Base-by-base conservation (phyloP, 2,329 filamentous ascomycete genomes). In the Cladosporium sp. region DNA sequence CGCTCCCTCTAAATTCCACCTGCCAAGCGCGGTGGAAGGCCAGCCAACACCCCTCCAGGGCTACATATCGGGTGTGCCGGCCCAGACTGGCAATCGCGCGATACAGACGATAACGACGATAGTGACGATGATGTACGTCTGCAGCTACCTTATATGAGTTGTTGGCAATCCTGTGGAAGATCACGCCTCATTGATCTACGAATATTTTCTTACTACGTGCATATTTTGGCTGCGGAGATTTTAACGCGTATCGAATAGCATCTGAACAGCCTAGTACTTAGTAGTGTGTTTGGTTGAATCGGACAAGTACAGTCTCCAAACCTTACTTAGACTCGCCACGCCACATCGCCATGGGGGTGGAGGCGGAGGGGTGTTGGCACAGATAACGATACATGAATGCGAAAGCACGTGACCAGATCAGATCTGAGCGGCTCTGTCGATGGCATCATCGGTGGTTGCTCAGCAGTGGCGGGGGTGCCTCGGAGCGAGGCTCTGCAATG, bases 21-120 rank as follows among this genome's bases (percentile, higher is more conserved):
- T 20, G 51, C 51, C 51, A 55, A 55, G 51, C 34, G 51, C 51
- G 51, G 39, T 55, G 51, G 30, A 39, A 55, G 51, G 39, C 38
- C 20, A 20, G 37, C 12, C 51, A 54, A n/a, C 25, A 55, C 37
- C 17, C 47, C 45, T 50, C 42, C 42, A 34, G 30, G 42, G 20
- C 42, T 45, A 15, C 11, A 20, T 49, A 54, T 40, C 51, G 51
- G 25, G 19, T 43, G 37, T 38, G 15, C 51, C 51, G 51, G 39
- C 39, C 25, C 19, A 36, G 15, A n/a, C 47, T 30, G 14, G 20
- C 17, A 14, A 9, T 34, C 43, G 22, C 34, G 51, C 51, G 51
- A 55, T 55, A 55, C 25, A 43, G 34, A 37, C 30, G 47, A 54
- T 54, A 36, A n/a, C 15, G 51, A 19, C 20, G 51, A 30, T 38